A percentile compares a stretch with the other conserved stretches of the same genome.
phyloP scores from a whole-genome alignment of 2,329 filamentous ascomycete genomes.

The Cladosporium sp. region DNA sequence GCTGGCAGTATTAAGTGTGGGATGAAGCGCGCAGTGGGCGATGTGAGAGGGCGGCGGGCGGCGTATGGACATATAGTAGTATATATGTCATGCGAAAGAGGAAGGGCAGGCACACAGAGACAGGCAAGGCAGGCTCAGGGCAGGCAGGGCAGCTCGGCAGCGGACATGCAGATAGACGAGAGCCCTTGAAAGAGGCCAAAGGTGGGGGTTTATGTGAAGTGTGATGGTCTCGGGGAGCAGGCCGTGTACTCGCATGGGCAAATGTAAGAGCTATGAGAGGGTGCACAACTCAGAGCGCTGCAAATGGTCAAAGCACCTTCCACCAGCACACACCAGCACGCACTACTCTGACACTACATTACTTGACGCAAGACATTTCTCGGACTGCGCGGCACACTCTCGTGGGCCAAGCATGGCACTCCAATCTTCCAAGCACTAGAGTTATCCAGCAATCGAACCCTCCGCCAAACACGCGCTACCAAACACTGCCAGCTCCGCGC shows the following conservation, averaged over 20 bases:
- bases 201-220: slow-evolving; percentile 7
- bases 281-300: background rate
- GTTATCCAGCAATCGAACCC: background rate
- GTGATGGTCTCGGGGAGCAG: slow-evolving; percentile 6
- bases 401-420: slow-evolving; percentile 1
- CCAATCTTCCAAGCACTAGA: background rate
- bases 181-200: background rate
- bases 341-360: background rate
- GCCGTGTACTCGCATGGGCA: background rate
- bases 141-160: slow-evolving; percentile 6
- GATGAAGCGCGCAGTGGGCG: background rate
- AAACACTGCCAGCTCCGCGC: background rate
- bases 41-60: background rate
- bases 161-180: slow-evolving; percentile 6
- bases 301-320: background rate
- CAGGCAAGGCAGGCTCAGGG: background rate
- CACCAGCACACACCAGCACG: background rate
- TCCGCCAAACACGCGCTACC: background rate
- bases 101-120: background rate
- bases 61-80: background rate
- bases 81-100: background rate
- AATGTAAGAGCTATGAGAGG: background rate
- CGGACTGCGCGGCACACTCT: background rate
- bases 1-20: background rate
- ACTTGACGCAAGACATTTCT: background rate